phyloP scores from a whole-genome alignment of 352 stramenopile genomes.

The Pythium phragmiticola region DNA sequence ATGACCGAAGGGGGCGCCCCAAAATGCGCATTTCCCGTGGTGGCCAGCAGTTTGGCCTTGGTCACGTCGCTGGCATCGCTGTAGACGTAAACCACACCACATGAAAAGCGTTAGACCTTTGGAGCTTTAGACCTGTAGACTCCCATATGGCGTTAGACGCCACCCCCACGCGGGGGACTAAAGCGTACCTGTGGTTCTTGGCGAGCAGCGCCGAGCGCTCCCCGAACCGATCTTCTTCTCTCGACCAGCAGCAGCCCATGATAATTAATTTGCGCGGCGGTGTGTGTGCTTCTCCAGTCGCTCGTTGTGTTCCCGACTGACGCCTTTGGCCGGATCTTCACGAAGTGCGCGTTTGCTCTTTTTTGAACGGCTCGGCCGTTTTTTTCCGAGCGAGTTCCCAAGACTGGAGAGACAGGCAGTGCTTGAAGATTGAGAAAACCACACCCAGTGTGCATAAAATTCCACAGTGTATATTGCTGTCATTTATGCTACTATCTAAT shows the following conservation, averaged over 20 bases:
- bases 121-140: not conserved
- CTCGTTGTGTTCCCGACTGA: not conserved
- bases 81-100: not conserved
- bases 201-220: constrained; percentile 49
- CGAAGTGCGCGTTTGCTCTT: not conserved
- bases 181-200: constrained; percentile 37
- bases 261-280: not conserved
- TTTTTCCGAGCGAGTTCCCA: no score
- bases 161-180: not conserved
- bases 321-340: no score
- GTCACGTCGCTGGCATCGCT: constrained; percentile 1
- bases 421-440: no score
- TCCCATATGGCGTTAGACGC: not conserved
- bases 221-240: constrained; percentile 67
- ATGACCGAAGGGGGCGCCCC: constrained; percentile 4
- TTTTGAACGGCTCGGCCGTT: not conserved
- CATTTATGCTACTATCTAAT: no score
- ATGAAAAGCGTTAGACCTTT: not conserved
- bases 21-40: constrained; percentile 9
- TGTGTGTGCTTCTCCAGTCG: not conserved
- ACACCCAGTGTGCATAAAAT: not conserved
- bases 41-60: constrained; percentile 31
- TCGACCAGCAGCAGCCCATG: constrained; percentile 73
- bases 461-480: not conserved
- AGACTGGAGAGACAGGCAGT: no score